Evolutionary conservation across 1,139 yeast genomes (phyloP), one percentile per base, ranked within the genome.

Genomic region (Magnusiomyces fungicola): DNA sequence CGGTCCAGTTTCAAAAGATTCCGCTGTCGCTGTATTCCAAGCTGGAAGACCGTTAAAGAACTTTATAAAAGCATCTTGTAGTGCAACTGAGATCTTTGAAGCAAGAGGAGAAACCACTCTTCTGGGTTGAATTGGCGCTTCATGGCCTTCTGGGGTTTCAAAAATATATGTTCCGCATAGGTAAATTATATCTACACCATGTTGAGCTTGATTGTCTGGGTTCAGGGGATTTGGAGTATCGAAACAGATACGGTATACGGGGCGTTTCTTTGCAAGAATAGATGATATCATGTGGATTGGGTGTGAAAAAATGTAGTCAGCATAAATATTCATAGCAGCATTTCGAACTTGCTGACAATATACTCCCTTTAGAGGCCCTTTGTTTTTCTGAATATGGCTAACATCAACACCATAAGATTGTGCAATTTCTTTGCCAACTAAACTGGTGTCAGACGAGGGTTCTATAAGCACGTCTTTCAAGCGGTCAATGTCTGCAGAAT

Each of bases 111-210:
- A n/a, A n/a, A n/a, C n/a, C n/a, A n/a, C n/a, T n/a, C n/a, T n/a
- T n/a, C n/a, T n/a, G n/a, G n/a, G n/a, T n/a, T 18, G 19, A 18
- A 18, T 34, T 19, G 3, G 4, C 14, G 5, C 5, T 34, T 3
- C 19, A 9, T 4, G 21, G 12, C 22, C 4, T 34, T n/a, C 5
- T 18, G 16, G 16, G 38, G 22, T 5, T 34, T n/a, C 41, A 41
- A 21, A 32, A 18, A 50, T 21, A 27, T 50, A 50, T 3, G 48
- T 23, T 24, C 45, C 50, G 29, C 42, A 45, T 12, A 50, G 44
- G 33, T 50, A 50, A 12, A 50, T 23, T 42, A 50, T 50, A 22
- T 50, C 53, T 7, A 47, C 50, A 14, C 53, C 53, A 43, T 50
- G 53, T 29, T 47, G 44, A 7, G 49, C 44, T 9, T 48, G 47